A percentile compares a stretch with the other conserved stretches of the same genome.
phyloP scores from a whole-genome alignment of 1,284 basidiomycete genomes.

The Ganoderma resinaceum region DNA sequence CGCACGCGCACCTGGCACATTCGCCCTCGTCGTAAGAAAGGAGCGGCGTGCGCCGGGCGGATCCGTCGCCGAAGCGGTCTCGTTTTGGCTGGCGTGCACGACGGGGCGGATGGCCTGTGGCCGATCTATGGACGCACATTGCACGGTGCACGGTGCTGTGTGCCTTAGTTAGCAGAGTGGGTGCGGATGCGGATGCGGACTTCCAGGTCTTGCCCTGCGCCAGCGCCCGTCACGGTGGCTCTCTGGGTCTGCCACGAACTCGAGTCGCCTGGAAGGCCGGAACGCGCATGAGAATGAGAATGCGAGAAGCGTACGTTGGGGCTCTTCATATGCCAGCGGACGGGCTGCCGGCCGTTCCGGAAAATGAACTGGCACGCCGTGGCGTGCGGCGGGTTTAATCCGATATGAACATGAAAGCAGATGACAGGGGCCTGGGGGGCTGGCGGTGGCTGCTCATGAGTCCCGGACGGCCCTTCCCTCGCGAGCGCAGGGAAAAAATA shows the following conservation, averaged over 20 bases:
- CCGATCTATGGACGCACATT: background rate
- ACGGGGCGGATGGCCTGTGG: background rate
- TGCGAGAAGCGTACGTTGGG: background rate
- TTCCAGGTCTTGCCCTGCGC: background rate
- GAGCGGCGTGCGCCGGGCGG: background rate
- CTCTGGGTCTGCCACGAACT: background rate
- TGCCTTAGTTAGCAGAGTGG: too few relatives aligned
- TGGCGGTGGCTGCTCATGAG: too few relatives aligned
- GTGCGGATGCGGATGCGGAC: too few relatives aligned
- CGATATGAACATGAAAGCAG: background rate
- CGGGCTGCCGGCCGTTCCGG: background rate
- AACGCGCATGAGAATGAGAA: slow-evolving; percentile 1
- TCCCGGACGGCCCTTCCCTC: background rate
- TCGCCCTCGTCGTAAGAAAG: background rate
- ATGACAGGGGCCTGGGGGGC: background rate
- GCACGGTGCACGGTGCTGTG: background rate
- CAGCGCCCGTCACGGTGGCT: background rate
- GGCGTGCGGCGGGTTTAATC: background rate
- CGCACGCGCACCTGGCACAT: background rate
- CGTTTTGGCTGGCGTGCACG: background rate
- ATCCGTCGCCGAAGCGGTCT: background rate
- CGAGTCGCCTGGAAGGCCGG: background rate
- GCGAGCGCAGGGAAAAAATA: background rate
- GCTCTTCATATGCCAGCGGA: background rate
- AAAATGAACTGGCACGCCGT: background rate